Evolutionary conservation across 768 basidiomycete species (phyloP).

Genomic region (Hygrophorus pudorinus): DNA sequence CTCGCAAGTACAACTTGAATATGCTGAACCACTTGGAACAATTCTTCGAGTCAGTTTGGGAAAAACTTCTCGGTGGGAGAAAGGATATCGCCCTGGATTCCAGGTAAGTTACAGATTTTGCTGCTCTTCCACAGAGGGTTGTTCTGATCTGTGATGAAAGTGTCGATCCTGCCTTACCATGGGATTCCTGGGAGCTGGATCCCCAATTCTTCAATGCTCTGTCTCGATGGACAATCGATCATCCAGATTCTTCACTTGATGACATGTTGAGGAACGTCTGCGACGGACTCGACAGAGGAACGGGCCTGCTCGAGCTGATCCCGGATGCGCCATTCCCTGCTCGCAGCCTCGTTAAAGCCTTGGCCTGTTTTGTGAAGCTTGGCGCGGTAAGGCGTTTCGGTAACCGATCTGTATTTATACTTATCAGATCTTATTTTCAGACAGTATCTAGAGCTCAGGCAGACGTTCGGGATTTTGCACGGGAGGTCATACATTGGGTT

Average conservation of each 20-base stretch:
- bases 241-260: conserved; percentile 6
- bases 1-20: too few species aligned
- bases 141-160: too few species aligned
- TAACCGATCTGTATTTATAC: background rate
- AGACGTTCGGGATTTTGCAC: conserved; percentile 7
- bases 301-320: conserved; percentile 8
- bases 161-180: conserved; percentile 2
- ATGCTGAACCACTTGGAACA: too few species aligned
- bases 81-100: too few species aligned
- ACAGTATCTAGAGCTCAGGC: background rate
- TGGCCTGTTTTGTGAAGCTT: conserved; percentile 9
- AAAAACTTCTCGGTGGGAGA: too few species aligned
- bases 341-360: conserved; percentile 9
- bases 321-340: conserved; percentile 12
- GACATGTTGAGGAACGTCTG: conserved; percentile 3
- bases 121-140: too few species aligned
- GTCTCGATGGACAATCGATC: conserved; percentile 2
- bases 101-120: too few species aligned
- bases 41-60: too few species aligned
- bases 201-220: conserved; percentile 7
- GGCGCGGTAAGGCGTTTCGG: conserved; percentile 6
- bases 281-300: conserved; percentile 4
- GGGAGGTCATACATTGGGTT: conserved; percentile 11
- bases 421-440: conserved; percentile 5
- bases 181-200: conserved; percentile 6